Conservation (phyloP, 1,284 basidiomycete genomes). For the Moesziomyces globuligerus region DNA sequence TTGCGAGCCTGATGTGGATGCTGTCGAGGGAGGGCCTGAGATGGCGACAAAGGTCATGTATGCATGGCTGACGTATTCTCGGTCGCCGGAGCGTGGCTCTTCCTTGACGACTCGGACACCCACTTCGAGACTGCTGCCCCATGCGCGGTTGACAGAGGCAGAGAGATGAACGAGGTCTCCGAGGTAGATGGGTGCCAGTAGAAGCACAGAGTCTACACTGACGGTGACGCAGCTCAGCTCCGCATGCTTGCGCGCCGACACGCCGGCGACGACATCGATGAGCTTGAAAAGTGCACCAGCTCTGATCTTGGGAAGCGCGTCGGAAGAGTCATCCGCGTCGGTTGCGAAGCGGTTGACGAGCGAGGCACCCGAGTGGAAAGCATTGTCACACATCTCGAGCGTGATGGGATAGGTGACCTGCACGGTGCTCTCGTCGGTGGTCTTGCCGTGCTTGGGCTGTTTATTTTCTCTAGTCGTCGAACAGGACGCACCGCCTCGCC, state of each 20-base stretch:
- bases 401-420: constrained; percentile 55
- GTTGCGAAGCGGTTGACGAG: constrained; percentile 4
- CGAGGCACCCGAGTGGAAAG: constrained; percentile 22
- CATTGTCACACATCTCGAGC: constrained; percentile 51
- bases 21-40: constrained; percentile 7
- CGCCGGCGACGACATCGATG: constrained; percentile 68
- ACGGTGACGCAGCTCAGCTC: constrained; percentile 67
- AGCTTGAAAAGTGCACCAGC: constrained; percentile 68
- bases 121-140: constrained; percentile 67
- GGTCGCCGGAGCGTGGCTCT: constrained; percentile 46
- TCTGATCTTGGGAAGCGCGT: constrained; percentile 45
- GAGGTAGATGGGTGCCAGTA: constrained; percentile 60
- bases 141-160: constrained; percentile 67
- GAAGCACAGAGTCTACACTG: constrained; percentile 64
- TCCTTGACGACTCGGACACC: constrained; percentile 67
- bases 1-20: constrained; percentile 10
- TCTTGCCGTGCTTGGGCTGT: constrained; percentile 27
- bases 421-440: constrained; percentile 45
- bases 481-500: constrained; percentile 9
- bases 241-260: constrained; percentile 67
- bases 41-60: constrained; percentile 68
- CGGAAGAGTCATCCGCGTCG: constrained; percentile 8
- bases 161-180: constrained; percentile 64
- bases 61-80: constrained; percentile 67
- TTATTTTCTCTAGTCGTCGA: not conserved